Evolutionary conservation across 2,329 filamentous ascomycete genomes (phyloP).

Genomic region (Diaporthe ilicicola): DNA sequence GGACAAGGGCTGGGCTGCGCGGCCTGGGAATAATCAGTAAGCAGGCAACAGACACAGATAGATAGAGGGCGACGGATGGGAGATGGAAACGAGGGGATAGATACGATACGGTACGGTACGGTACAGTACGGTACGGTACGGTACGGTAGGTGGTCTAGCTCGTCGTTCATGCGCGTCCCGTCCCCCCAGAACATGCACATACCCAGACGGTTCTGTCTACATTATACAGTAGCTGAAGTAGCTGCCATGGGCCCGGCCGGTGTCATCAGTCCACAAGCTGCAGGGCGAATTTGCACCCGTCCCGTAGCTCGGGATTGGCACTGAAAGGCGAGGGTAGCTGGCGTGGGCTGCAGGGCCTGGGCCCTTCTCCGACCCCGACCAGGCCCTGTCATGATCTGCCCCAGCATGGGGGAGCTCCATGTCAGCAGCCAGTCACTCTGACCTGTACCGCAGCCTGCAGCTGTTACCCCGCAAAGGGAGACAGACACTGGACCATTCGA

Average conservation of each 20-base stretch:
- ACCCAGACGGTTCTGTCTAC: neutral
- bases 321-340: neutral
- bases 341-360: slow-evolving; percentile 16
- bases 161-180: slow-evolving; percentile 14
- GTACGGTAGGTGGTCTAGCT: neutral
- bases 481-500: slow-evolving; percentile 3
- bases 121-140: neutral
- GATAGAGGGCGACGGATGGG: neutral
- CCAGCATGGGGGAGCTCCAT: slow-evolving; percentile 13
- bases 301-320: too few relatives aligned
- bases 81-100: too few relatives aligned
- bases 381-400: slow-evolving; percentile 3
- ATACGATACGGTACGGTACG: neutral
- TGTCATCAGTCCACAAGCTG: slow-evolving; percentile 21
- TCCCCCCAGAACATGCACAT: neutral
- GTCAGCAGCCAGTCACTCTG: neutral
- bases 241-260: neutral
- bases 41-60: neutral
- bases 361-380: slow-evolving; percentile 1
- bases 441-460: slow-evolving; percentile 18
- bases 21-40: neutral
- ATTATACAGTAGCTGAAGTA: neutral
- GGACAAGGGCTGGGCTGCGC: slow-evolving; percentile 12
- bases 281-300: too few relatives aligned
- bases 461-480: slow-evolving; percentile 10